Percentiles rank a stretch among this genome's conserved stretches.
Conservation (phyloP, 1,139 yeast species). For the Meyerozyma sp. region DNA sequence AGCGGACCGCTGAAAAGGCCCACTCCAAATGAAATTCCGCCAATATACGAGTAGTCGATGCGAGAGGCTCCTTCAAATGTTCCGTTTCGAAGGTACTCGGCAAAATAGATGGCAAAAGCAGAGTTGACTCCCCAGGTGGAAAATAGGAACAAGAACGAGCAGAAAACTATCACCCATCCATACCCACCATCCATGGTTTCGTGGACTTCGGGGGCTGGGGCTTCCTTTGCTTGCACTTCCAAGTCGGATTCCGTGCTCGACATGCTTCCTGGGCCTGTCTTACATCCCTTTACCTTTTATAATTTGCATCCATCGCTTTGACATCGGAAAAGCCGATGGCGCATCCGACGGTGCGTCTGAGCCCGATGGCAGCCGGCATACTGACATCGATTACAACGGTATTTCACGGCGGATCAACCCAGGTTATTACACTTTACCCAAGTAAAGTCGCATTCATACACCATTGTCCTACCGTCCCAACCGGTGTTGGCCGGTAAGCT, state of each 20-base stretch:
- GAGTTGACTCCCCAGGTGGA: constrained; percentile 14
- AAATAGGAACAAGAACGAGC: constrained; percentile 9
- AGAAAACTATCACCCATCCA: constrained; percentile 12
- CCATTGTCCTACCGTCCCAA: constrained; percentile 21
- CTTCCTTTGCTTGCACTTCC: constrained; percentile 1
- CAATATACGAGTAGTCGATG: constrained; percentile 18
- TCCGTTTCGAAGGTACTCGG: constrained; percentile 10
- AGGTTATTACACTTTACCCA: background rate
- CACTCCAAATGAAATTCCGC: constrained; percentile 19
- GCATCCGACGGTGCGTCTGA: too few relatives aligned
- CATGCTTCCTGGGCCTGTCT: background rate
- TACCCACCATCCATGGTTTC: constrained; percentile 12
- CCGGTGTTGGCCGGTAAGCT: constrained; percentile 22
- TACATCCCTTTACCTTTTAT: background rate
- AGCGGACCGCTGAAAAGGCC: constrained; percentile 6
- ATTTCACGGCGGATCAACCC: too few relatives aligned
- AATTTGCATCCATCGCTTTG: background rate
- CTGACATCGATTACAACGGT: too few relatives aligned
- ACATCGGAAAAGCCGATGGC: too few relatives aligned
- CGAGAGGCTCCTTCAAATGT: constrained; percentile 15
- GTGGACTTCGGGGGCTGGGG: background rate
- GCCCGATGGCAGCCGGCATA: too few relatives aligned
- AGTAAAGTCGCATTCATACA: constrained; percentile 20
- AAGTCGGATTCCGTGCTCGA: background rate
- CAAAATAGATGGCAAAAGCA: constrained; percentile 11